Evolutionary conservation across 352 stramenopile species (phyloP).

Genomic region (Thraustochytrium sp.): DNA sequence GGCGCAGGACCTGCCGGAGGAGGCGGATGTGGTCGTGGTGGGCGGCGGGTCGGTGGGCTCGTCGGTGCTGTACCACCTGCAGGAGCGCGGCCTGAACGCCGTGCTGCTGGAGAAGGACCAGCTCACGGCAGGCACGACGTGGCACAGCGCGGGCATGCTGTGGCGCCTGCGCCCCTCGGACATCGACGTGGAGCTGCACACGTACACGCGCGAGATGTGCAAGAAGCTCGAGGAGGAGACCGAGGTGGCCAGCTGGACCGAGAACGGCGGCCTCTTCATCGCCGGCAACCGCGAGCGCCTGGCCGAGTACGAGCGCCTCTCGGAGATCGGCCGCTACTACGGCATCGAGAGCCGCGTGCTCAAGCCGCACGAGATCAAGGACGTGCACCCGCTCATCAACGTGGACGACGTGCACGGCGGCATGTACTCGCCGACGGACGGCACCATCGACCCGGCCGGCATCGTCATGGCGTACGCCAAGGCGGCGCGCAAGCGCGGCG

Average conservation of each 20-base stretch:
- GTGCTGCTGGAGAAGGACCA: conserved; percentile 59
- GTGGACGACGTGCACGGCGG: conserved; percentile 46
- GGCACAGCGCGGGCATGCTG: conserved; percentile 55
- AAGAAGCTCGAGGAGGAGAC: conserved; percentile 45
- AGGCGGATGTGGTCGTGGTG: conserved; percentile 48
- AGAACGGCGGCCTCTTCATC: conserved; percentile 53
- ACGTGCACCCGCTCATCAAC: conserved; percentile 48
- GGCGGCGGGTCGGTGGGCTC: conserved; percentile 48
- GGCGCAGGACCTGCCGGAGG: conserved; percentile 4
- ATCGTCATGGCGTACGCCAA: conserved; percentile 46
- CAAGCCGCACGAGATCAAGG: conserved; percentile 42
- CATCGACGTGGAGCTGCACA: conserved; percentile 49
- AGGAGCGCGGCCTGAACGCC: conserved; percentile 46
- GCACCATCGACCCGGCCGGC: conserved; percentile 48
- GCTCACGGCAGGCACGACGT: conserved; percentile 65
- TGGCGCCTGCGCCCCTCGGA: conserved; percentile 48
- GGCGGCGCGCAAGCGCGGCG: conserved; percentile 37
- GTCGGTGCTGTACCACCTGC: conserved; percentile 48
- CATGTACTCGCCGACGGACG: conserved; percentile 50
- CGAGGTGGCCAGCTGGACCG: conserved; percentile 46
- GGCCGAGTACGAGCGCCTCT: conserved; percentile 49
- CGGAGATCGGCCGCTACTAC: conserved; percentile 49
- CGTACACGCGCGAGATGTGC: conserved; percentile 42
- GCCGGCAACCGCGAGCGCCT: conserved; percentile 46
- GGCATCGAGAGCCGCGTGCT: conserved; percentile 46